phyloP scores from a whole-genome alignment of 768 basidiomycete species.

The Hygrocybe punicea region DNA sequence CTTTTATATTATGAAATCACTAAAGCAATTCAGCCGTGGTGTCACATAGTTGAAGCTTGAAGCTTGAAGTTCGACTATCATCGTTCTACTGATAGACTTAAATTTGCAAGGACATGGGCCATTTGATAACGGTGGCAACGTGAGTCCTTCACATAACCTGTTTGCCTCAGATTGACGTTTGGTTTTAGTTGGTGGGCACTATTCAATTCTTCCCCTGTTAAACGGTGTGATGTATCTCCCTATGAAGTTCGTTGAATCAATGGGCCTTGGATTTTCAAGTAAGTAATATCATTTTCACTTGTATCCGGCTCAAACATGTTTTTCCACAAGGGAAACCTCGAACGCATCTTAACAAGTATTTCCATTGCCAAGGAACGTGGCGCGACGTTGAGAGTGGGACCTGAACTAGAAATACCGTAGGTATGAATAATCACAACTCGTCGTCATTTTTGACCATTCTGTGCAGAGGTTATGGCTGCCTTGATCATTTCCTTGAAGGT shows the following conservation, averaged over 20 bases:
- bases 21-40: too few species aligned
- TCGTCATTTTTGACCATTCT: not conserved
- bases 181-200: not conserved
- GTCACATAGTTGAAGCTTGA: too few species aligned
- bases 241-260: constrained; percentile 82
- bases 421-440: constrained; percentile 11
- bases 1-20: too few species aligned
- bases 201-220: not conserved
- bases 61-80: too few species aligned
- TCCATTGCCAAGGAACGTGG: constrained; percentile 82
- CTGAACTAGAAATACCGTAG: constrained; percentile 93
- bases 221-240: constrained; percentile 14
- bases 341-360: constrained; percentile 87
- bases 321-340: constrained; percentile 82
- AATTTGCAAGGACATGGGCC: too few species aligned
- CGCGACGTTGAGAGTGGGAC: constrained; percentile 89
- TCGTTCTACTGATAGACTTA: too few species aligned
- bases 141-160: too few species aligned
- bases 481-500: constrained; percentile 98
- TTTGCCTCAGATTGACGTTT: not conserved
- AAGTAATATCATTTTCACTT: constrained; percentile 12
- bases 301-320: constrained; percentile 2
- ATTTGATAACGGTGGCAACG: constrained; percentile 87
- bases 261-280: constrained; percentile 97
- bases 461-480: constrained; percentile 88